A percentile compares a stretch with the other conserved stretches of the same genome.
Evolutionary conservation across 2,329 filamentous ascomycete species (phyloP).

Genomic region (Pseudogymnoascus sp.): DNA sequence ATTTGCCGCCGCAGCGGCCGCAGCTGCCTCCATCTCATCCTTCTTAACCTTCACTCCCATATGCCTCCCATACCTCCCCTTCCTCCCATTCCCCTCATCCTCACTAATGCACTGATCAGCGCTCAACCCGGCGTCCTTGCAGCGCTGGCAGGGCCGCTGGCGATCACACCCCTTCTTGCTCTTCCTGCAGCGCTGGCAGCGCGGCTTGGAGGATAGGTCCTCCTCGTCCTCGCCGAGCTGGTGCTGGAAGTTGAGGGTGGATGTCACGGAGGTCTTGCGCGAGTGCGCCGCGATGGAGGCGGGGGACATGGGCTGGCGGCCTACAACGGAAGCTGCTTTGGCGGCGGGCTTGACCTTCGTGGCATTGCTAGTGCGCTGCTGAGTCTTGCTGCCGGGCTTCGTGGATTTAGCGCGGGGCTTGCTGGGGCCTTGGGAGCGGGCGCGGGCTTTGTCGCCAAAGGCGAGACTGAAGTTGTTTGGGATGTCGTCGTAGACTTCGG

Average conservation of each 20-base stretch:
- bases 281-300: constrained; percentile 61
- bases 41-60: constrained; percentile 60
- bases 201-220: constrained; percentile 87
- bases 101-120: constrained; percentile 94
- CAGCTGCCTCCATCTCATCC: constrained; percentile 37
- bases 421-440: constrained; percentile 24
- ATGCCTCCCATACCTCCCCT: constrained; percentile 76
- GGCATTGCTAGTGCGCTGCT: constrained; percentile 20
- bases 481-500: constrained; percentile 14
- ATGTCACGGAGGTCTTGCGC: constrained; percentile 67
- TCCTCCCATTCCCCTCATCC: constrained; percentile 94
- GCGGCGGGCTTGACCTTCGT: constrained; percentile 40
- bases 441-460: constrained; percentile 32
- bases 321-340: constrained; percentile 22
- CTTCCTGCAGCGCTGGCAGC: constrained; percentile 96
- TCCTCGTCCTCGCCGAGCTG: constrained; percentile 66
- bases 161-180: constrained; percentile 99
- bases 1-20: constrained; percentile 19
- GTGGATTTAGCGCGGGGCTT: constrained; percentile 38
- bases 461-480: constrained; percentile 14
- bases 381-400: constrained; percentile 27
- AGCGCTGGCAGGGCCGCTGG: constrained; percentile 88
- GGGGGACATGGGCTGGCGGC: constrained; percentile 49
- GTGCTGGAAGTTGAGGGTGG: constrained; percentile 54
- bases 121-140: constrained; percentile 89